Evolutionary conservation across 2,329 filamentous ascomycete species (phyloP).

Genomic region (Penicillium hordei): DNA sequence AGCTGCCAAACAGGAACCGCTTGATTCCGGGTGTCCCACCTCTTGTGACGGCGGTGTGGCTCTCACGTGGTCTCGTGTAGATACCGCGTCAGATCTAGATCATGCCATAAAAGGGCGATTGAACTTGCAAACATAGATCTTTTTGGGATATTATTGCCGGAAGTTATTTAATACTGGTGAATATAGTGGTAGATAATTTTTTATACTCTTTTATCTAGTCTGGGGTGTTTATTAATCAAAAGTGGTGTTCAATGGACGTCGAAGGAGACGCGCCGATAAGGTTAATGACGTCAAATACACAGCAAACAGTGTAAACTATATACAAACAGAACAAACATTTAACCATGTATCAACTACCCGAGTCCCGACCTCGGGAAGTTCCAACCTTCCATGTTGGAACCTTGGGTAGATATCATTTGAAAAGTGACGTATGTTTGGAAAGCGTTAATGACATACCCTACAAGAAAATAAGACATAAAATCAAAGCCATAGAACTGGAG

Average conservation of each 20-base stretch:
- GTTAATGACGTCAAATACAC: conserved; percentile 13
- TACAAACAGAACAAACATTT: conserved; percentile 5
- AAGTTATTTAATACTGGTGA: not conserved
- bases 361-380: not conserved
- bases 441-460: not conserved
- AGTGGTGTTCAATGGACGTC: conserved; percentile 6
- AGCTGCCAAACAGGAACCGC: conserved; percentile 26
- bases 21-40: conserved; percentile 20
- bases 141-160: not conserved
- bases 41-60: conserved; percentile 21
- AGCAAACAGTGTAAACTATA: conserved; percentile 6
- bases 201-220: accelerated
- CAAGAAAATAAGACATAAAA: not conserved
- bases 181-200: not conserved
- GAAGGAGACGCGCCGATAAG: conserved; percentile 27
- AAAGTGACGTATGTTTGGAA: not conserved
- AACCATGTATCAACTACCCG: not conserved
- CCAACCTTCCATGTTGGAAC: not conserved
- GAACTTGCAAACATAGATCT: not conserved
- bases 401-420: not conserved
- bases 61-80: conserved; percentile 29
- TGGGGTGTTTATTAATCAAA: not conserved
- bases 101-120: conserved; percentile 16
- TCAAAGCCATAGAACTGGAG: not conserved
- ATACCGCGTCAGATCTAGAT: conserved; percentile 22